Conservation (phyloP, 345 rosid genomes). For the Hypericum perforatum region DNA sequence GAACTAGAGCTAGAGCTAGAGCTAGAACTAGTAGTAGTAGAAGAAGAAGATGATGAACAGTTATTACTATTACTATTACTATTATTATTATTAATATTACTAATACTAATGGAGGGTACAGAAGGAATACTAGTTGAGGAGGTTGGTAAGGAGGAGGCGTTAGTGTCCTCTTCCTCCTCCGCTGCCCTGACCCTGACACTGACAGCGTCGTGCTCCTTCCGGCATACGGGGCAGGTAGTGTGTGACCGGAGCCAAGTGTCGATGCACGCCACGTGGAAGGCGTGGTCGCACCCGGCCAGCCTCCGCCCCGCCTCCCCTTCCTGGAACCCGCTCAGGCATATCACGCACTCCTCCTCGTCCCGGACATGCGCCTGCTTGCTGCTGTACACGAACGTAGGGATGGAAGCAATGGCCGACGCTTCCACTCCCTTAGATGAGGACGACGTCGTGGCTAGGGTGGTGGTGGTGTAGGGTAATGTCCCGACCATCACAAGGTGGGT, state of each 20-base stretch:
- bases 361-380: background rate
- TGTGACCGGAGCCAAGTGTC: constrained; percentile 78
- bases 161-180: too few relatives aligned
- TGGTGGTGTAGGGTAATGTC: constrained; percentile 16
- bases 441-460: too few relatives aligned
- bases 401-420: constrained; percentile 43
- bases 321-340: constrained; percentile 59
- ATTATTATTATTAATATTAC: too few relatives aligned
- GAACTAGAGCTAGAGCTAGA: too few relatives aligned
- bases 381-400: constrained; percentile 54
- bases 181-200: too few relatives aligned
- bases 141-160: too few relatives aligned
- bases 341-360: constrained; percentile 46
- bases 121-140: too few relatives aligned
- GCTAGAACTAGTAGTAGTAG: too few relatives aligned
- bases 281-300: constrained; percentile 53
- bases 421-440: constrained; percentile 47
- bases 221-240: constrained; percentile 59
- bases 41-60: too few relatives aligned
- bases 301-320: constrained; percentile 51
- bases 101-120: too few relatives aligned
- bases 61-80: too few relatives aligned
- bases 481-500: constrained; percentile 22
- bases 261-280: constrained; percentile 69
- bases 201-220: too few relatives aligned